phyloP scores from a whole-genome alignment of 345 rosid species.

The Populus simonii region DNA sequence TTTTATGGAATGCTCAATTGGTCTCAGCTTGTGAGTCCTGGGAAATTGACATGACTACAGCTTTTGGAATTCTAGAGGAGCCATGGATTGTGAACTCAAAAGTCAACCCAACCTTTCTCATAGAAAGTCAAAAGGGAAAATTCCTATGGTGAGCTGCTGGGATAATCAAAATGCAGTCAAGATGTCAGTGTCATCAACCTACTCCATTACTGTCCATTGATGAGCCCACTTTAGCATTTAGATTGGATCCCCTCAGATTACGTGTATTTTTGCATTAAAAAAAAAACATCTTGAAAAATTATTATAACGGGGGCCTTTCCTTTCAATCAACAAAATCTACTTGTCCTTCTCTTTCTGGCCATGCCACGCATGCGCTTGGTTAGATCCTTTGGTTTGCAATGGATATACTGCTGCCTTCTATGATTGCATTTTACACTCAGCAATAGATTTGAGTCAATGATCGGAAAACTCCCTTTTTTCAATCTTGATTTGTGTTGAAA shows the following conservation, averaged over 20 bases:
- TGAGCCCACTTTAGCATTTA: not conserved
- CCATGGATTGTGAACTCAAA: too few species aligned
- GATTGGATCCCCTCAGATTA: not conserved
- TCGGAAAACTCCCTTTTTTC: not conserved
- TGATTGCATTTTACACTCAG: not conserved
- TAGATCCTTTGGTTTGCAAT: not conserved
- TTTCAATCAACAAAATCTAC: too few species aligned
- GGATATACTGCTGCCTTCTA: not conserved
- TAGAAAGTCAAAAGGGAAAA: too few species aligned
- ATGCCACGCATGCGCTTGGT: not conserved
- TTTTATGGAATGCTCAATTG: too few species aligned
- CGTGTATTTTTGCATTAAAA: too few species aligned
- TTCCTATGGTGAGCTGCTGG: not conserved
- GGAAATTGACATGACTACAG: not conserved
- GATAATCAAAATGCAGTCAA: not conserved
- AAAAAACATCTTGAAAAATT: too few species aligned
- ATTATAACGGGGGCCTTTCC: not conserved
- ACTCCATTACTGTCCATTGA: not conserved
- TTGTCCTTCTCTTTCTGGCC: not conserved
- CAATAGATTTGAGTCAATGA: not conserved
- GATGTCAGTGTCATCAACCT: slow-evolving; percentile 4
- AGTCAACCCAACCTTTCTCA: too few species aligned
- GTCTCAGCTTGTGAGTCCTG: not conserved
- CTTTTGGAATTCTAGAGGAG: not conserved
- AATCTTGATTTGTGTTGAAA: not conserved